Evolutionary conservation across 2,329 filamentous ascomycete genomes (phyloP), one percentile per base, ranked within the genome.

Genomic region (Trichothecium roseum): DNA sequence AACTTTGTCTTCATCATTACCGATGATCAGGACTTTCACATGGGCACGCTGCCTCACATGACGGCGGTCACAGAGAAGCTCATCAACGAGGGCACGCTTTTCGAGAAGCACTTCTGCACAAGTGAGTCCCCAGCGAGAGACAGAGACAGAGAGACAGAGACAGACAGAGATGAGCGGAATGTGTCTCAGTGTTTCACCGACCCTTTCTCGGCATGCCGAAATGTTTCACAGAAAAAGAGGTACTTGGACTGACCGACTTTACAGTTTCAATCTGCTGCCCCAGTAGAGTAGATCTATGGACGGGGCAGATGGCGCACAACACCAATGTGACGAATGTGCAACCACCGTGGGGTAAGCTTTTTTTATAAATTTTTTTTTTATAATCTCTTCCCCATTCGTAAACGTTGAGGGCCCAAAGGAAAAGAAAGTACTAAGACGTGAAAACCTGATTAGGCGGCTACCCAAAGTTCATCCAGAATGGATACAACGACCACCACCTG

Each of bases 1-100:
- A 78, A 78, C 42, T 65, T 78, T 37, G 56, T 79, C 31, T 74
- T 79, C 46, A 66, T 78, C 39, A 55, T 78, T 18, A 75, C 73
- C 0, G 74, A 79, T 42, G 74, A 79, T 37, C 74, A 79, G 46
- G 74, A 79, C 42, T 49, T 69, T 2, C 66, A 69, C 38, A 55
- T 79, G 40, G 54, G 68, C 33, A 77, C 72, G 1, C 40, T 77
- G 7, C 56, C 65, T 2, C 74, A 75, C 44, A 71, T 69, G 56
- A 69, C 69, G 0, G 46, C 59, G 3, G 56, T 74, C 1, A 52
- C 64, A 35, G 65, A 70, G 39, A 64, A 74, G 36, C 49, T 79
- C 8, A 51, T 60, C 9, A 57, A 69, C 3, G 49, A 72, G 39
- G 74, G 74, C 1, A 73, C 69, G 0, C 62, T 59, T 3, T 79